Evolutionary conservation across 2,329 filamentous ascomycete species (phyloP).

Genomic region (Geosmithia putterillii): DNA sequence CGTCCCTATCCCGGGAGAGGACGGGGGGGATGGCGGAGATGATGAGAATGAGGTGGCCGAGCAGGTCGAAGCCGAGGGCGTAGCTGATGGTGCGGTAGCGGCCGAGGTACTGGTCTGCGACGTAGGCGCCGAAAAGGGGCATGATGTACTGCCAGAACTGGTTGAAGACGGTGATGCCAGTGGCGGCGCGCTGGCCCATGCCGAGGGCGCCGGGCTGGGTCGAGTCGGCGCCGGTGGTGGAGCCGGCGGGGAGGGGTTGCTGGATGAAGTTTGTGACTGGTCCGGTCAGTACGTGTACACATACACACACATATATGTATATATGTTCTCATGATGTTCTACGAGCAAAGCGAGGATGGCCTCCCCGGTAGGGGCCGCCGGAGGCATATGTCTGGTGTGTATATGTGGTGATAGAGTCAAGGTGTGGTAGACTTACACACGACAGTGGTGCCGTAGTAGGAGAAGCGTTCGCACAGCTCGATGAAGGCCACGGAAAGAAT

Average conservation of each 20-base stretch:
- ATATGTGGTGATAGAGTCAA: neutral
- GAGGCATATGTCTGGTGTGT: neutral
- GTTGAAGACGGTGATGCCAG: constrained; percentile 33
- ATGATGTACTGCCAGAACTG: constrained; percentile 43
- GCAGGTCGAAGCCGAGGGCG: constrained; percentile 47
- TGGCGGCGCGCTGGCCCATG: constrained; percentile 41
- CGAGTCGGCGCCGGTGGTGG: constrained; percentile 35
- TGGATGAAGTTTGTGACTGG: constrained; percentile 50
- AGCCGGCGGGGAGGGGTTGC: constrained; percentile 39
- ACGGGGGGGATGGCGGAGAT: constrained; percentile 51
- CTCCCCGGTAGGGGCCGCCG: no score
- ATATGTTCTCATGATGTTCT: neutral
- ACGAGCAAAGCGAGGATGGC: neutral
- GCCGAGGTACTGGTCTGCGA: constrained; percentile 47
- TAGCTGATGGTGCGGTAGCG: constrained; percentile 57
- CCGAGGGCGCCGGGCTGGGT: constrained; percentile 41
- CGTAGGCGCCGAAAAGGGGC: constrained; percentile 40
- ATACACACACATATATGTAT: neutral
- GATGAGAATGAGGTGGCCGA: constrained; percentile 56
- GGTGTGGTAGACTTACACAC: constrained; percentile 43
- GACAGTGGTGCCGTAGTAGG: constrained; percentile 56
- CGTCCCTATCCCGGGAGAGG: constrained; percentile 39
- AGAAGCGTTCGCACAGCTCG: constrained; percentile 61
- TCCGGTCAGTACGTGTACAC: neutral
- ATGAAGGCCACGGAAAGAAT: constrained; percentile 54